Evolutionary conservation across 331 rosid genomes (phyloP), one percentile per base, ranked within the genome.

Genomic region (Quercus lobata): DNA sequence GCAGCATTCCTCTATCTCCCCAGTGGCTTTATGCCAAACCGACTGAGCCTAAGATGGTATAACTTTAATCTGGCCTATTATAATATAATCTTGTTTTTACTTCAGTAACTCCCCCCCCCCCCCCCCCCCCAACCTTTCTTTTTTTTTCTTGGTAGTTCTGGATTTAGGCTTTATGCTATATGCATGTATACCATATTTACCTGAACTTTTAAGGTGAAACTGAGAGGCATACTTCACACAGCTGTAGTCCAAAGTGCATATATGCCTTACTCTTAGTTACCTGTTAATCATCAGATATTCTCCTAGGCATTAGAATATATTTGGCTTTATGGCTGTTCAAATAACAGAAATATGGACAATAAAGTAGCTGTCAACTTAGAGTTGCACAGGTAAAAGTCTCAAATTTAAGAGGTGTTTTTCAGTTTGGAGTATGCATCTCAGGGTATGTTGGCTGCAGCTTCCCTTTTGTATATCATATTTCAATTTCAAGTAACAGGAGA

Each of bases 11-110:
- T 29, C 68, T 87, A 79, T 87, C 90, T 16, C 90, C 90, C 8
- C 90, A 87, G 76, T 87, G 90, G 90, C 86, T 87, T 49, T 87
- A 87, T 80, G 88, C 88, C 68, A 87, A 82, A 75, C 86, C 90
- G 4, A 82, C 71, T 57, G 90, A 87, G 41, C 57, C 83, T 69
- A 87, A 87, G 83, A 62, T 82, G 86, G 90, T 87, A 88, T 74
- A 75, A 37, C 11, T 37, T 37, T 37, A 37, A 82, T 54, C 75
- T 70, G 72, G 34, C 52, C 60, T 21, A 41, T 41, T 41, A 41
- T 41, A 41, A 41, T 41, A 41, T 41, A 41, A 49, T 49, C 18
- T 49, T 49, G 54, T 49, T 49, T 10, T 49, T 14, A 12, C 5
- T 49, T 49, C 0, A 4, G 54, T 14, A 49, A 11, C 5, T 12